Evolutionary conservation across 192 early-diverging fungal genomes (phyloP).

Genomic region (Coemansia sp.): DNA sequence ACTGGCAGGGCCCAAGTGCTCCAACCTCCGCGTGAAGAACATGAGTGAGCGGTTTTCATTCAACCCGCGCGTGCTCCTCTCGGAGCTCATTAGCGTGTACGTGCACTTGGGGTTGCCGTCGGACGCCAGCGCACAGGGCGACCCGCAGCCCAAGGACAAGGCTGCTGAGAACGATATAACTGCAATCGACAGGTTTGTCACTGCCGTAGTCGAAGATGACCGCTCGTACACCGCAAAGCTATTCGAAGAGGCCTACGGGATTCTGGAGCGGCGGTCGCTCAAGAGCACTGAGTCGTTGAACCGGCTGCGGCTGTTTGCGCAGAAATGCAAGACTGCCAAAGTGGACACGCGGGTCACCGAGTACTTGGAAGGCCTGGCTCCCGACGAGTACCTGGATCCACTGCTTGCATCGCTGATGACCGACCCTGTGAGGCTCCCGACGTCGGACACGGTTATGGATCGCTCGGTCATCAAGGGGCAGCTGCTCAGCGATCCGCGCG

Average conservation of each 20-base stretch:
- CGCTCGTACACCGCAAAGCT: constrained; percentile 77
- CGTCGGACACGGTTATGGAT: constrained; percentile 78
- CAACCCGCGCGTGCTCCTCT: constrained; percentile 78
- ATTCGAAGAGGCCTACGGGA: constrained; percentile 73
- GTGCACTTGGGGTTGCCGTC: constrained; percentile 63
- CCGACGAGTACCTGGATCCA: constrained; percentile 91
- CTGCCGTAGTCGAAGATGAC: constrained; percentile 80
- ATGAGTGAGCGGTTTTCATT: constrained; percentile 85
- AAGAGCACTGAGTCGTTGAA: constrained; percentile 67
- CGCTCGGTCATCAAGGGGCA: constrained; percentile 85
- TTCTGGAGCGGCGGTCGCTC: constrained; percentile 65
- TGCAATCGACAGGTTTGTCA: constrained; percentile 65
- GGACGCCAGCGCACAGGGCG: not conserved
- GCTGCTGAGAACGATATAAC: constrained; percentile 19
- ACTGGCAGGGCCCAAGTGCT: constrained; percentile 89
- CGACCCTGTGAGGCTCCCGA: constrained; percentile 91
- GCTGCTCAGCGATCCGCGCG: constrained; percentile 80
- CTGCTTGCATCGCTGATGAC: constrained; percentile 85
- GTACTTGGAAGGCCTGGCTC: constrained; percentile 78
- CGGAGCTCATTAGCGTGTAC: constrained; percentile 83
- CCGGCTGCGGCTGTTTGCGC: constrained; percentile 66
- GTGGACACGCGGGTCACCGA: constrained; percentile 65
- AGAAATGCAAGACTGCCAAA: constrained; percentile 69
- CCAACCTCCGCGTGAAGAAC: constrained; percentile 75
- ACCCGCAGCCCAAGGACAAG: not conserved